A percentile compares a stretch with the other conserved stretches of the same genome.
These are phyloP conservation scores for Mycogone perniciosa DNA, from an alignment of 2,329 filamentous ascomycete species.

Conservation along the genomic window DNA sequence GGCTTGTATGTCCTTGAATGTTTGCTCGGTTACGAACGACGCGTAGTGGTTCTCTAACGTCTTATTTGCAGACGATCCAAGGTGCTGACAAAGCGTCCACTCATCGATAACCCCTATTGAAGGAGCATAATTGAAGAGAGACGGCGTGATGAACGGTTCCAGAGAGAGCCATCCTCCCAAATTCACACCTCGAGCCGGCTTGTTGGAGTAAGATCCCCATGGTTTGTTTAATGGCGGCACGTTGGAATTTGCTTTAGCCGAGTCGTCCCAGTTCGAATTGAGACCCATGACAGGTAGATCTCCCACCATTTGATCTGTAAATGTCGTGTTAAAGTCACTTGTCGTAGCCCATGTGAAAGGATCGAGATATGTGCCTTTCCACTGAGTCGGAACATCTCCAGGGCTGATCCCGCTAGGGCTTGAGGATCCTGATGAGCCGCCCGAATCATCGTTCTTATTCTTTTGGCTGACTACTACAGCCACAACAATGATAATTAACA, in stretches of 20 bases:
- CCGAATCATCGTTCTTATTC: constrained; percentile 16
- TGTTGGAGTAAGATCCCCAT: constrained; percentile 71
- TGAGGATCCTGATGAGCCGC: constrained; percentile 24
- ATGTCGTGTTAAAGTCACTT: constrained; percentile 87
- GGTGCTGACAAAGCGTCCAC: constrained; percentile 66
- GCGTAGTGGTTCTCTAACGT: constrained; percentile 89
- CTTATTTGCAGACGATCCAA: constrained; percentile 60
- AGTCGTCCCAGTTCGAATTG: constrained; percentile 80
- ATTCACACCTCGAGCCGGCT: constrained; percentile 83
- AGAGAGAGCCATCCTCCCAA: constrained; percentile 89
- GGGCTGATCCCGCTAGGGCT: constrained; percentile 46
- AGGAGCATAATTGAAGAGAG: constrained; percentile 68
- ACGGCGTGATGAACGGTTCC: constrained; percentile 94
- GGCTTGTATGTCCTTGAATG: constrained; percentile 75
- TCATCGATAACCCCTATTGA: constrained; percentile 72
- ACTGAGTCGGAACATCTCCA: constrained; percentile 55
- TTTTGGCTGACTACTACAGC: constrained; percentile 62
- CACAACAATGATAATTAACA: constrained; percentile 62
- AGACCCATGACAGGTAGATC: constrained; percentile 89
- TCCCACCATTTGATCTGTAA: constrained; percentile 77
- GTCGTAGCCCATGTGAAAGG: constrained; percentile 91
- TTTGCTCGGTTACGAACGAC: constrained; percentile 75
- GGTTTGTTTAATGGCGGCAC: constrained; percentile 69
- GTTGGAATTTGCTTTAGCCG: constrained; percentile 65
- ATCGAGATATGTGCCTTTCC: constrained; percentile 72